A percentile compares a stretch with the other conserved stretches of the same genome.
Conservation (phyloP, 768 basidiomycete genomes). For the Candolleomyces efflorescens region DNA sequence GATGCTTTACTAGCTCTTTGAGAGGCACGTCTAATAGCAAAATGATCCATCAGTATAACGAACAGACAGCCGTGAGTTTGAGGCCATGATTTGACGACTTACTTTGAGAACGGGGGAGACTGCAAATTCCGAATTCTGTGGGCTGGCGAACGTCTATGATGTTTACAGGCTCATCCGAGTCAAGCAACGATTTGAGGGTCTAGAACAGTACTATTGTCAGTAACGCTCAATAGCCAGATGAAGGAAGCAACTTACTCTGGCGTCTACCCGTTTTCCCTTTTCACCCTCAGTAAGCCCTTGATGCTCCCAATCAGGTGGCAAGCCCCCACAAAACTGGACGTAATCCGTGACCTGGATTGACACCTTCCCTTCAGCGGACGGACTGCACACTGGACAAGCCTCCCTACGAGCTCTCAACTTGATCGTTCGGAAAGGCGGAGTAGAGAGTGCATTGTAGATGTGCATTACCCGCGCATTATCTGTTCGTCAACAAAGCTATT, state of each 20-base stretch:
- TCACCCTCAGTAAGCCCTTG: constrained; percentile 44
- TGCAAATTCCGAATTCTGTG: constrained; percentile 84
- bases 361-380: constrained; percentile 9
- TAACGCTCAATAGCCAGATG: neutral
- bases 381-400: constrained; percentile 75
- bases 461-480: constrained; percentile 63
- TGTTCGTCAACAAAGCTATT: constrained; percentile 18
- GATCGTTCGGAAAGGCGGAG: constrained; percentile 75
- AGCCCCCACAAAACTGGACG: constrained; percentile 81
- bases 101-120: constrained; percentile 74
- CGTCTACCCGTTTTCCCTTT: constrained; percentile 38
- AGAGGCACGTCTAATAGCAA: constrained; percentile 76
- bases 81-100: constrained; percentile 19
- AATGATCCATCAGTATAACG: neutral
- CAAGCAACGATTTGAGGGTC: constrained; percentile 44
- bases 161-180: constrained; percentile 21
- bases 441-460: constrained; percentile 67
- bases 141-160: constrained; percentile 79
- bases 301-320: constrained; percentile 59
- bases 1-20: constrained; percentile 34
- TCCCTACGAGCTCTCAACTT: constrained; percentile 71
- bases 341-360: constrained; percentile 51
- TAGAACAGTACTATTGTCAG: constrained; percentile 19
- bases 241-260: constrained; percentile 29
- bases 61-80: neutral